A percentile compares a stretch with the other conserved stretches of the same genome.
Conservation (phyloP, 1,139 yeast species). For the Debaryomyces sp. region DNA sequence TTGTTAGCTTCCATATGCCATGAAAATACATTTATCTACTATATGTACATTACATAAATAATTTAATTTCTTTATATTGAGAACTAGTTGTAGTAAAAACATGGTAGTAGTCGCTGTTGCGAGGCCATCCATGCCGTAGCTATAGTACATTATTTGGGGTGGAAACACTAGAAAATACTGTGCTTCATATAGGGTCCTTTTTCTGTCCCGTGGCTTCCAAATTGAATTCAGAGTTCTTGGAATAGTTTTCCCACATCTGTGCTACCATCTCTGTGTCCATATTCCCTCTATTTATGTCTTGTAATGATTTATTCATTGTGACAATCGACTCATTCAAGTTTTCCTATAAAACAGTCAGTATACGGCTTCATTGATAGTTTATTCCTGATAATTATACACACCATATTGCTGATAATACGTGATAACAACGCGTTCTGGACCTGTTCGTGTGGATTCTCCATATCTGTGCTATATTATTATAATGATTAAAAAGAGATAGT, state of each 20-base stretch:
- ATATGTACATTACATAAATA: conserved; percentile 8
- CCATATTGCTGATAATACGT: conserved; percentile 76
- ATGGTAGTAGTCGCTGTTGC: not conserved
- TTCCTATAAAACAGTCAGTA: conserved; percentile 40
- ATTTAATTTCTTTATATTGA: conserved; percentile 4
- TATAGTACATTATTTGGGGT: not conserved
- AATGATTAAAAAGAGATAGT: not conserved
- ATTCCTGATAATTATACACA: conserved; percentile 32
- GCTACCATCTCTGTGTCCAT: conserved; percentile 73
- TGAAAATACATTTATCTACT: not conserved
- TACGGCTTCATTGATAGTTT: not conserved
- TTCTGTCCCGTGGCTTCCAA: conserved; percentile 70
- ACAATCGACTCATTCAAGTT: conserved; percentile 71
- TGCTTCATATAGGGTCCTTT: conserved; percentile 51
- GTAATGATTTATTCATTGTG: conserved; percentile 61
- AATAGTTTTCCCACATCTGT: conserved; percentile 82
- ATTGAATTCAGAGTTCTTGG: conserved; percentile 70
- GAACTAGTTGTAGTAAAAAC: not conserved
- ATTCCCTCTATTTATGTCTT: conserved; percentile 66
- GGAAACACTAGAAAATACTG: too few species aligned
- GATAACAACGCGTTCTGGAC: conserved; percentile 78
- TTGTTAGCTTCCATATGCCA: not conserved
- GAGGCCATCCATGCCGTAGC: not conserved
- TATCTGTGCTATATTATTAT: conserved; percentile 19
- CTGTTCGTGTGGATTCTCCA: conserved; percentile 92